Percentiles rank a stretch among this genome's conserved stretches.
phyloP scores from a whole-genome alignment of 768 basidiomycete species.

The Naganishia vaughanmartiniae region DNA sequence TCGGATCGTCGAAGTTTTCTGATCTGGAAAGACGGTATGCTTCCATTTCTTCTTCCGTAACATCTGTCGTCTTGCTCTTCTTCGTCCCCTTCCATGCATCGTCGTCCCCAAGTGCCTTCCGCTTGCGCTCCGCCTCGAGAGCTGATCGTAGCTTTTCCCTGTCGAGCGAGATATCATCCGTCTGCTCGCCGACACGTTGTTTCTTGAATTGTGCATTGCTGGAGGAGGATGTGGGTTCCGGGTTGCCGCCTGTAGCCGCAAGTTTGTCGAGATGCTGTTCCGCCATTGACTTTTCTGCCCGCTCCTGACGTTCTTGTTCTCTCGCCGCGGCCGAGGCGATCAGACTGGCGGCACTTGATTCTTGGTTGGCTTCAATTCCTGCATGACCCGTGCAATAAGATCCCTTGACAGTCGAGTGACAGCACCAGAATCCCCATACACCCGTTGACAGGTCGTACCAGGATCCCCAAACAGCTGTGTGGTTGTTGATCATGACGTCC shows the following conservation, averaged over 20 bases:
- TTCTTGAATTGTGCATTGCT: slow-evolving; percentile 61
- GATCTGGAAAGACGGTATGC: slow-evolving; percentile 74
- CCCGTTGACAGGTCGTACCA: slow-evolving; percentile 73
- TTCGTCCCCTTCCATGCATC: slow-evolving; percentile 58
- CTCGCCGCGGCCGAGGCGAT: slow-evolving; percentile 53
- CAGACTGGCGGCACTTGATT: slow-evolving; percentile 71
- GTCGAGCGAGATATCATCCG: slow-evolving; percentile 69
- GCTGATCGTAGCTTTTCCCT: slow-evolving; percentile 68
- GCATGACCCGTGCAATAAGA: slow-evolving; percentile 89
- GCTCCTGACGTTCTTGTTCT: slow-evolving; percentile 43
- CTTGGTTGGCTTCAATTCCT: slow-evolving; percentile 72
- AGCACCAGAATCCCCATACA: slow-evolving; percentile 91
- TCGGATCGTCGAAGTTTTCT: slow-evolving; percentile 75
- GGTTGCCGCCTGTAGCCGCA: slow-evolving; percentile 28
- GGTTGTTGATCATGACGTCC: slow-evolving; percentile 82
- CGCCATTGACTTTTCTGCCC: slow-evolving; percentile 49
- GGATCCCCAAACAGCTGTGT: slow-evolving; percentile 95
- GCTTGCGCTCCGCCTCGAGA: slow-evolving; percentile 73
- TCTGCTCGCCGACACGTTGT: slow-evolving; percentile 70
- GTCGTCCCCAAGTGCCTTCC: slow-evolving; percentile 60
- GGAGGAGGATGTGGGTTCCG: slow-evolving; percentile 21
- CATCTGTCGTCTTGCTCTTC: slow-evolving; percentile 63
- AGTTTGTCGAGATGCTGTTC: slow-evolving; percentile 43
- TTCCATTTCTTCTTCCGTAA: slow-evolving; percentile 75
- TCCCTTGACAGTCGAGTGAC: slow-evolving; percentile 77